Base-by-base conservation (phyloP, 1,284 basidiomycete species). In the Ganoderma leucocontextum region DNA sequence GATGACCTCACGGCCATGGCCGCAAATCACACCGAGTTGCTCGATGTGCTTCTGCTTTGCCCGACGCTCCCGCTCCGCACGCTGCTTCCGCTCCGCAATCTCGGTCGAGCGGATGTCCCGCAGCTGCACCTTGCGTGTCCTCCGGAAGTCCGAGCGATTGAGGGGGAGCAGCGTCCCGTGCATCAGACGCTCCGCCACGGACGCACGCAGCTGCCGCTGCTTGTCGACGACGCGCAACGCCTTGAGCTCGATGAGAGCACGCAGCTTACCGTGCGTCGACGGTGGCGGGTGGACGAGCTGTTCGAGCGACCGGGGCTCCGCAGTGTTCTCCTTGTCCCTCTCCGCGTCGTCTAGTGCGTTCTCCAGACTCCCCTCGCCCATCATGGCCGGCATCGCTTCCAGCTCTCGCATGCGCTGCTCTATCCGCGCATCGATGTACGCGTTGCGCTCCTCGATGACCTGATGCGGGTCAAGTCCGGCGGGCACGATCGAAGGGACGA, bases 31-130 rank as follows among this genome's bases (percentile, higher is more conserved):
- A 60, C 86, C 86, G 76, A 99, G 93, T 78, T 99, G 97, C 76
- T 97, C 95, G 76, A 98, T 89, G 77, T 99, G 98, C 78, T 98
- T 97, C 84, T 96, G 94, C 81, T 99, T 98, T 60, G 96, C 96
- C 42, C 95, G 91, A 63, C 92, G 91, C 81, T 99, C 97, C 29
- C 97, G 91, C 73, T 99, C 97, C 8, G 89, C 86, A 35, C 97
- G 92, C 79, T 99, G 98, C 78, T 94, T 93, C 67, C 96, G 88
- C 82, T 99, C 98, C 17, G 94, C 89, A 73, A 91, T 88, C 81
- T 99, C 98, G 2, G 95, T 98, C 79, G 88, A 89, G 47, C 95
- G 92, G 22, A 96, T 95, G 77, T 99, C 97, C 19, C 95, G 91
- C 42, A 98, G 84, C 0, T 92, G 93, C 38, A 95, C 95, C 77